Evolutionary conservation across 2,329 filamentous ascomycete species (phyloP).

Genomic region (Cucurbitaria berberidis): DNA sequence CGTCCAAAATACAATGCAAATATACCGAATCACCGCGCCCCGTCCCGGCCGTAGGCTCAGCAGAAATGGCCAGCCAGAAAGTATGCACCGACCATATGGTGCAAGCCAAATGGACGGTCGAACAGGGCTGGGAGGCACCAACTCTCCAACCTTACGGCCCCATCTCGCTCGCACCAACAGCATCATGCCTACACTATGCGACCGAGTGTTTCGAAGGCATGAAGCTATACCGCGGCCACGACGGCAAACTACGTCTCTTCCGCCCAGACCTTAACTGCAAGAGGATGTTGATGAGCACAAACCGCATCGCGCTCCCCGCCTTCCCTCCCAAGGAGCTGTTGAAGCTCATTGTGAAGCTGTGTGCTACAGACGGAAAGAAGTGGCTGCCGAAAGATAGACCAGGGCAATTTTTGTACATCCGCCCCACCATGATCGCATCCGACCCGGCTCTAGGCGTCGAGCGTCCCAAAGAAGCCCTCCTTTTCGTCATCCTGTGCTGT

Average conservation of each 20-base stretch:
- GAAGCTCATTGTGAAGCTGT: constrained; percentile 73
- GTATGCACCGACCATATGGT: constrained; percentile 87
- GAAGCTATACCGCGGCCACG: constrained; percentile 73
- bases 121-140: constrained; percentile 74
- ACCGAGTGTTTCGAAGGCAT: constrained; percentile 90
- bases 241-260: constrained; percentile 77
- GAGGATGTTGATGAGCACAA: constrained; percentile 63
- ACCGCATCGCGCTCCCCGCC: constrained; percentile 74
- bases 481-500: constrained; percentile 75
- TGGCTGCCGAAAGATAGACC: constrained; percentile 77
- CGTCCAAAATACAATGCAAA: constrained; percentile 51
- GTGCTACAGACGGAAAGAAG: constrained; percentile 74
- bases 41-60: constrained; percentile 50
- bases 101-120: constrained; percentile 69
- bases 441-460: constrained; percentile 81
- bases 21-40: constrained; percentile 50
- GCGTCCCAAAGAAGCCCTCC: constrained; percentile 78
- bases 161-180: constrained; percentile 78
- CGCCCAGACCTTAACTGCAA: constrained; percentile 75
- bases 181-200: constrained; percentile 83
- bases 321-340: constrained; percentile 76
- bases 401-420: constrained; percentile 80
- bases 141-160: constrained; percentile 79
- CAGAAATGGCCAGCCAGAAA: constrained; percentile 50
- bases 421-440: constrained; percentile 85